Evolutionary conservation across 2,329 filamentous ascomycete species (phyloP), one percentile per base, ranked within the genome.

Genomic region (Cytospora mali): DNA sequence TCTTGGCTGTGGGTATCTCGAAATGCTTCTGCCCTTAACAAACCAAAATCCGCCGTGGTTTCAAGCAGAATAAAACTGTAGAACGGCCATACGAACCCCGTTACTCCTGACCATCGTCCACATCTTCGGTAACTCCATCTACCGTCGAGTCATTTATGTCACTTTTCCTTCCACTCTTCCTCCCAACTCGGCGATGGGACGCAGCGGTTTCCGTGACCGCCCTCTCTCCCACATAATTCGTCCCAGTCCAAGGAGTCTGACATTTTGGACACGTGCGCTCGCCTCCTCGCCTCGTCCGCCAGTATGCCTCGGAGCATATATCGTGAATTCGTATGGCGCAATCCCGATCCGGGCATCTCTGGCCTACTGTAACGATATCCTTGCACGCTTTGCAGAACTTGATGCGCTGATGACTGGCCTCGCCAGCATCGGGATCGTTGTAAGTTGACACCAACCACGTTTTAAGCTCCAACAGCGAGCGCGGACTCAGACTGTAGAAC

Each of bases 371-470:
- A 48, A 98, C 86, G 66, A 98, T 89, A 67, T 97, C 93, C 74
- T 87, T 90, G 75, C 95, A 99, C 0, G 91, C 93, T 71, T 90
- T 85, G 73, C 95, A 99, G 66, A 88, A 86, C 77, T 95, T 96
- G 73, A 99, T 90, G 66, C 87, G 86, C 72, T 92, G 84, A 80
- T 84, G 87, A 35, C 86, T 86, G n/a, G 78, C 76, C 1, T 79
- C 76, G 11, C 85, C 86, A 1, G 81, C 80, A 11, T 86, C 84
- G 0, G 82, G 77, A 61, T 96, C 91, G 72, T 99, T 98, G 75
- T 97, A 99, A 29, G 89, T 92, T 58, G 91, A 90, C n/a, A 92
- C 78, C 55, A 99, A 82, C 88, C 93, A 98, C 1, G 84, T 82
- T 62, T 89, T 83, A 62, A 99, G 78, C 79, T 99, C 95, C 81